Percentiles rank a stretch among this genome's conserved stretches.
phyloP scores from a whole-genome alignment of 2,329 filamentous ascomycete genomes.

The Aspergillus ruber region DNA sequence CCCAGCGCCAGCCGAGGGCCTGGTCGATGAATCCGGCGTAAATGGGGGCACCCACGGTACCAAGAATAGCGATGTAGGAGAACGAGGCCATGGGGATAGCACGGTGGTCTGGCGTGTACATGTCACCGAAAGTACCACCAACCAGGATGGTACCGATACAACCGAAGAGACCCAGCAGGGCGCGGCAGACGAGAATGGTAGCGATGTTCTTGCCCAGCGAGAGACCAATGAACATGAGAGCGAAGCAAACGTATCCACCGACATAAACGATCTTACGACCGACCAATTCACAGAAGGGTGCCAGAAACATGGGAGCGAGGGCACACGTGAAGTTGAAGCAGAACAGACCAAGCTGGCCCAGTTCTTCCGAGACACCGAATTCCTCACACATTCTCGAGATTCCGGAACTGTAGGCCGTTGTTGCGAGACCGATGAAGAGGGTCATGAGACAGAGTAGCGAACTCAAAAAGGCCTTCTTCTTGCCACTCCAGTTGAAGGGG shows the following conservation, averaged over 20 bases:
- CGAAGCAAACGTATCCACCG: conserved; percentile 42
- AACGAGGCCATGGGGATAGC: conserved; percentile 45
- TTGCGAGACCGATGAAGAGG: conserved; percentile 50
- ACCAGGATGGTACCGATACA: conserved; percentile 47
- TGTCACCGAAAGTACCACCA: conserved; percentile 46
- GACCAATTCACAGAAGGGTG: conserved; percentile 47
- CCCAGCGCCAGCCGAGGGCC: conserved; percentile 49
- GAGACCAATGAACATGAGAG: conserved; percentile 44
- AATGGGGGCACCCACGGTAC: conserved; percentile 49
- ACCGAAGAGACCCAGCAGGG: conserved; percentile 45
- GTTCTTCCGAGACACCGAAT: conserved; percentile 35
- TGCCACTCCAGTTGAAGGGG: conserved; percentile 47
- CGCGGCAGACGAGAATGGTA: conserved; percentile 44
- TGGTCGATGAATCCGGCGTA: conserved; percentile 51
- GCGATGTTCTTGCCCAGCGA: conserved; percentile 44
- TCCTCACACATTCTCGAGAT: conserved; percentile 43
- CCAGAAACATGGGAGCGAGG: conserved; percentile 43
- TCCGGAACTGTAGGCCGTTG: conserved; percentile 48
- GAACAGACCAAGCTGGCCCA: conserved; percentile 47
- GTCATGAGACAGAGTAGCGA: conserved; percentile 47
- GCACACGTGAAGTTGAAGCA: conserved; percentile 46
- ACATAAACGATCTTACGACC: conserved; percentile 43
- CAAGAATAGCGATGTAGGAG: conserved; percentile 46
- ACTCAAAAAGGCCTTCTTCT: conserved; percentile 43
- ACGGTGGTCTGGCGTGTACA: conserved; percentile 43